Evolutionary conservation across 1,139 yeast genomes (phyloP).

Genomic region (Spathaspora sp.): DNA sequence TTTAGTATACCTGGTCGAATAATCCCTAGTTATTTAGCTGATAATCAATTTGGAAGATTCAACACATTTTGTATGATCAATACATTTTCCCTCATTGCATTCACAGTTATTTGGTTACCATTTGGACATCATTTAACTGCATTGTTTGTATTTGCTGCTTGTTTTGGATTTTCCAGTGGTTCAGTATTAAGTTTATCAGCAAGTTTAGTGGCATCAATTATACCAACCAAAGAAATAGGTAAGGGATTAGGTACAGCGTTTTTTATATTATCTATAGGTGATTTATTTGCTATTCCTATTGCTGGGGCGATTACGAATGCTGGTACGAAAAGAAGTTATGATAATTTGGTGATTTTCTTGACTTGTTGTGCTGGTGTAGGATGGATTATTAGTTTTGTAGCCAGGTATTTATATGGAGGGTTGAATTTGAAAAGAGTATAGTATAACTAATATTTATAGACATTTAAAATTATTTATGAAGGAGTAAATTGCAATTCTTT

Average conservation of each 20-base stretch:
- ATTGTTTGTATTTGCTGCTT: constrained; percentile 27
- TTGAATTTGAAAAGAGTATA: constrained; percentile 14
- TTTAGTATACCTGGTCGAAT: constrained; percentile 31
- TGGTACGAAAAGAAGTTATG: constrained; percentile 19
- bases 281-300: constrained; percentile 34
- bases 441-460: neutral
- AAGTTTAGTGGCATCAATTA: constrained; percentile 29
- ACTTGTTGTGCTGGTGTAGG: constrained; percentile 26
- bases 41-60: constrained; percentile 28
- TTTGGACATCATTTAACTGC: constrained; percentile 27
- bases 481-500: no score
- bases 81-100: constrained; percentile 20
- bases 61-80: constrained; percentile 25
- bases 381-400: constrained; percentile 22
- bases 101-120: constrained; percentile 27
- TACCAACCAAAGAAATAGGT: constrained; percentile 30
- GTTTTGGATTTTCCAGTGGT: constrained; percentile 33
- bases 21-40: constrained; percentile 30
- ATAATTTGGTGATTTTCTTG: constrained; percentile 30
- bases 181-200: constrained; percentile 31
- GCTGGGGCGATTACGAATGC: constrained; percentile 34
- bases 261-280: constrained; percentile 32
- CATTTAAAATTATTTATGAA: no score
- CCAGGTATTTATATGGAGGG: constrained; percentile 30
- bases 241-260: constrained; percentile 32